These are phyloP conservation scores for Tagetes patula DNA, from an alignment of 129 eudicot species.

Conservation along the genomic window DNA sequence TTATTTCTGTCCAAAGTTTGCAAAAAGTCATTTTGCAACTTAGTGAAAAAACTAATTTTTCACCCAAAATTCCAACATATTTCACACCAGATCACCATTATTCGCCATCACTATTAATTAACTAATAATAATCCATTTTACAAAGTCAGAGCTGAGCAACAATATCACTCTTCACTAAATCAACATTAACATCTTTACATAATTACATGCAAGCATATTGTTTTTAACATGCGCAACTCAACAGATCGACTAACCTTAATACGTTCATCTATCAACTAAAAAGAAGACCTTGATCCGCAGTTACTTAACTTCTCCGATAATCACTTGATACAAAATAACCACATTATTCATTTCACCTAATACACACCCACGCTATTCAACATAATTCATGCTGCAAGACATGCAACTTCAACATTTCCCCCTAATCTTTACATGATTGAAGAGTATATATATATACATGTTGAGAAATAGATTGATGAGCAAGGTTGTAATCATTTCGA, in stretches of 20 bases:
- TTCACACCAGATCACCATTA: not conserved
- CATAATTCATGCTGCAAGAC: not conserved
- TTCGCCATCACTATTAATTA: no score
- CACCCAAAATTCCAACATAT: no score
- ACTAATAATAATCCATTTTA: not conserved
- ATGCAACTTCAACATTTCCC: no score
- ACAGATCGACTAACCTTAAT: not conserved
- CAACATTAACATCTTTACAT: not conserved
- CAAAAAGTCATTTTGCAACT: no score
- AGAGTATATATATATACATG: constrained; percentile 45
- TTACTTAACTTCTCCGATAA: no score
- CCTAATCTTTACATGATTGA: no score
- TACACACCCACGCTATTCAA: not conserved
- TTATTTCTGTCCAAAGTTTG: no score
- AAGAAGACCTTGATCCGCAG: not conserved
- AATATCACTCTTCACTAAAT: no score
- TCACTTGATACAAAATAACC: no score
- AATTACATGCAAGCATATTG: not conserved
- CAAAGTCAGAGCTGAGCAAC: constrained; percentile 1
- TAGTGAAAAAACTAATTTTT: no score
- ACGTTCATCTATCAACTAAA: not conserved
- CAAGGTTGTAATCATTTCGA: constrained; percentile 74
- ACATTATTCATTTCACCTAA: no score
- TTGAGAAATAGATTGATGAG: constrained; percentile 68
- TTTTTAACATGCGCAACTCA: constrained; percentile 17